These are phyloP conservation scores for Circinella umbellata DNA, from an alignment of 371 early-diverging fungal species.

Conservation along the genomic window DNA sequence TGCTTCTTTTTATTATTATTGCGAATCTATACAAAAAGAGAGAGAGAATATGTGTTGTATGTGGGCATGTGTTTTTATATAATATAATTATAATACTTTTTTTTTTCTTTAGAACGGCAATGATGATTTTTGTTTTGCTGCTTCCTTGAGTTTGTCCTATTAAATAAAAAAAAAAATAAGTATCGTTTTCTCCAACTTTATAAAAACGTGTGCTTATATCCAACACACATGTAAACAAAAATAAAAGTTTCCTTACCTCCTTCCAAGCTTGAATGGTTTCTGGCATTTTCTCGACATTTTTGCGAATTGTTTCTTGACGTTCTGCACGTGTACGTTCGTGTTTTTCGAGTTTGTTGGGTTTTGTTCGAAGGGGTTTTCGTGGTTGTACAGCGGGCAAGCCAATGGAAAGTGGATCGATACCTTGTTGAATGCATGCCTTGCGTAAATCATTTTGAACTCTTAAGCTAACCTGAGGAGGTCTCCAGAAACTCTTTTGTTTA, in stretches of 20 bases:
- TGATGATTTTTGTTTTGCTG: conserved; percentile 49
- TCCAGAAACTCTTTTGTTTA: conserved; percentile 60
- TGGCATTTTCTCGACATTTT: conserved; percentile 55
- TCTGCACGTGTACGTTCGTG: conserved; percentile 65
- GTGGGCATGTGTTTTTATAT: neutral
- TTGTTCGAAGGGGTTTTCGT: conserved; percentile 47
- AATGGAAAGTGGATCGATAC: conserved; percentile 55
- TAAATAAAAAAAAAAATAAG: neutral
- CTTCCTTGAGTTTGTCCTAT: conserved; percentile 55
- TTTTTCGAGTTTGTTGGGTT: conserved; percentile 70
- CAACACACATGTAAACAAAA: neutral
- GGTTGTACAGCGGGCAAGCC: conserved; percentile 47
- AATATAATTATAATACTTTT: conserved; percentile 5
- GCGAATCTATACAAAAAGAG: no score
- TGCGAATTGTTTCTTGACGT: conserved; percentile 50
- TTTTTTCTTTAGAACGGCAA: conserved; percentile 47
- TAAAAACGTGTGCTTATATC: no score
- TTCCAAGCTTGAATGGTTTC: conserved; percentile 57
- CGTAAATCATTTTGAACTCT: conserved; percentile 66
- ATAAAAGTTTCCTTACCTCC: conserved; percentile 38
- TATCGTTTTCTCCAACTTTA: neutral
- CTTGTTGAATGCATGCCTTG: conserved; percentile 61
- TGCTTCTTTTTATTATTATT: neutral
- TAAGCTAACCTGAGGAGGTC: conserved; percentile 55
- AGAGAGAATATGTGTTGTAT: neutral